Base-by-base conservation (phyloP, 225 moss, liverwort and hornwort genomes). In the Ulota crispa region DNA sequence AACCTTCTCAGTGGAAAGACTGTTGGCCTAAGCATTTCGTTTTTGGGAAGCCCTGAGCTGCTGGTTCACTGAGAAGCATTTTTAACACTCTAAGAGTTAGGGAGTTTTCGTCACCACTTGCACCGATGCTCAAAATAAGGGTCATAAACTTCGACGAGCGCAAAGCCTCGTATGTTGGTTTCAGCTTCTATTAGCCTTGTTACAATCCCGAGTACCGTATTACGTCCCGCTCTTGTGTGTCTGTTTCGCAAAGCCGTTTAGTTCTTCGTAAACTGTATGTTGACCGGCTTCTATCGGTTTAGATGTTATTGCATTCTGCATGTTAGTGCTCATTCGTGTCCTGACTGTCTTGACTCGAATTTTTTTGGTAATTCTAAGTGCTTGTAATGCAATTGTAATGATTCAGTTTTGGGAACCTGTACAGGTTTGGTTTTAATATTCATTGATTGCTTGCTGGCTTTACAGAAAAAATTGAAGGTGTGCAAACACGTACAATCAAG, bases 391-490 rank as follows among this genome's bases (percentile, higher is more conserved):
- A 83, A 26, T 50, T 39, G 11, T 31, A 61, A 26, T 75, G 69
- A 57, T 79, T 50, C 61, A 23, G 31, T 59, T 43, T 56, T 14
- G 60, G 45, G 28, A 79, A 26, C 23, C 1, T 61, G 20, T 68
- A n/a, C 23, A 70, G 55, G 42, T 55, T 57, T 56, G 61, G 21
- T 76, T 57, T 42, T 75, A 59, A 77, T 75, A 47, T n/a, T n/a
- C n/a, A n/a, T 73, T 20, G 19, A 28, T 84, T 50, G 47, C 41
- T 78, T 16, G 28, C 64, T 70, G 73, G 14, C 3, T 63, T 78
- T 68, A 66, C 81, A 87, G 84, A 79, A 59, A 54, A 81, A 84
- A 64, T 83, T 68, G 83, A 85, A 80, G 62, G 68, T 78, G 42
- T 83, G 78, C 72, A 88, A 85, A 24, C 21, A 70, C 21, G 70